These are phyloP conservation scores for Cercospora janseana DNA, from an alignment of 2,329 filamentous ascomycete species.

Conservation along the genomic window DNA sequence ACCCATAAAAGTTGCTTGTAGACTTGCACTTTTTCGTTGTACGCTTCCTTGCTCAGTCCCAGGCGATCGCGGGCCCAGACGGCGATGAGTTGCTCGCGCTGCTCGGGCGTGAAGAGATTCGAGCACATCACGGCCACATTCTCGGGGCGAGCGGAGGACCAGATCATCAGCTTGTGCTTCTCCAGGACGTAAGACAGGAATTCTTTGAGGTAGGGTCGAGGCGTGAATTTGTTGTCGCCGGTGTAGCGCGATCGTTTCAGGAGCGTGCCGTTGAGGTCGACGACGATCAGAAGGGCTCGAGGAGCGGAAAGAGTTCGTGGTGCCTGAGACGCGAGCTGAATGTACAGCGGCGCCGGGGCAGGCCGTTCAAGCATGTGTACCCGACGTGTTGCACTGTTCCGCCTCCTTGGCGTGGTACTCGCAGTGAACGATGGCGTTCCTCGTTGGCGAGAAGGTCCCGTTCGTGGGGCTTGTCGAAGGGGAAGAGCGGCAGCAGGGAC, in stretches of 20 bases:
- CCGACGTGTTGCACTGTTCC: constrained; percentile 1
- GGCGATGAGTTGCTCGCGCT: constrained; percentile 60
- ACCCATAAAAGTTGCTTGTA: constrained; percentile 80
- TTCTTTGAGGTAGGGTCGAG: constrained; percentile 63
- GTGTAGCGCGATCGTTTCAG: constrained; percentile 60
- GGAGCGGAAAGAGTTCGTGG: constrained; percentile 19
- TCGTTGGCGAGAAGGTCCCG: too few relatives aligned
- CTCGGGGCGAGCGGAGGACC: constrained; percentile 76
- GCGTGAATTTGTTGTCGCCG: constrained; percentile 41
- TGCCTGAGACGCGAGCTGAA: constrained; percentile 17
- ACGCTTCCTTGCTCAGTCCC: constrained; percentile 63
- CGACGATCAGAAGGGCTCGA: constrained; percentile 67
- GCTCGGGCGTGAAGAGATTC: constrained; percentile 58
- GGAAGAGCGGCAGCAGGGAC: too few relatives aligned
- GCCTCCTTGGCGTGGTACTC: background rate
- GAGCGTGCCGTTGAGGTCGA: constrained; percentile 92
- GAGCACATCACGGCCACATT: constrained; percentile 71
- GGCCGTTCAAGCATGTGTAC: constrained; percentile 26
- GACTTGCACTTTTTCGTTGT: constrained; percentile 70
- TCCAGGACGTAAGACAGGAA: constrained; percentile 75
- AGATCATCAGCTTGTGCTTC: constrained; percentile 78
- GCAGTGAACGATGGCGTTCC: too few relatives aligned
- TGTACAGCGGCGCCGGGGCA: constrained; percentile 26
- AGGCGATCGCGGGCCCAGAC: constrained; percentile 79
- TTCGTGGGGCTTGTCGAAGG: too few relatives aligned